Percentiles rank a stretch among this genome's conserved stretches.
Evolutionary conservation across 2,329 filamentous ascomycete species (phyloP).

Genomic region (Monascus ruber): DNA sequence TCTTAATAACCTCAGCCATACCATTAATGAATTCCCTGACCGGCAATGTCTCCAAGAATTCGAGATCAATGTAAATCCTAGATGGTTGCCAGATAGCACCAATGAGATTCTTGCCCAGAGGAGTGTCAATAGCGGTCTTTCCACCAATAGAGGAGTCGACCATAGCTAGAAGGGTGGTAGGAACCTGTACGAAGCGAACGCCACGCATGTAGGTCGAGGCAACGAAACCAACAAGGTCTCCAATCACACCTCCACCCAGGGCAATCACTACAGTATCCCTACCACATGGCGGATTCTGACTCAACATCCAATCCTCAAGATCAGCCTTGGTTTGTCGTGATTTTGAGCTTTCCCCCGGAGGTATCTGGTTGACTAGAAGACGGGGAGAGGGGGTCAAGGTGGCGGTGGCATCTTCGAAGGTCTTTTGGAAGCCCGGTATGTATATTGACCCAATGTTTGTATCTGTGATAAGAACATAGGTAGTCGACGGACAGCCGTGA

Average conservation of each 20-base stretch:
- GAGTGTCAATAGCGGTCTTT: conserved; percentile 96
- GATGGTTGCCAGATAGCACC: conserved; percentile 95
- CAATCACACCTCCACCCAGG: conserved; percentile 90
- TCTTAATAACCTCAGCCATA: conserved; percentile 98
- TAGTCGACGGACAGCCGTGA: conserved; percentile 65
- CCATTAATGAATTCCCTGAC: conserved; percentile 93
- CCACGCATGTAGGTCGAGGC: conserved; percentile 98
- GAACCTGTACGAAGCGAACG: conserved; percentile 90
- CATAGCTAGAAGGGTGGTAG: conserved; percentile 90
- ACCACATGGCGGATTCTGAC: conserved; percentile 70
- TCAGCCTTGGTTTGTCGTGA: conserved; percentile 85
- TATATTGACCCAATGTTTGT: conserved; percentile 79
- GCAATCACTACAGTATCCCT: conserved; percentile 92
- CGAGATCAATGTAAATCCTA: conserved; percentile 86
- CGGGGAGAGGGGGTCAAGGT: conserved; percentile 44
- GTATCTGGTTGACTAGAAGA: conserved; percentile 73
- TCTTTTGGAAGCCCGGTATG: conserved; percentile 60
- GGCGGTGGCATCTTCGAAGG: conserved; percentile 46
- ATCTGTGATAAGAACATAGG: conserved; percentile 93
- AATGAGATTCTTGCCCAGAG: conserved; percentile 89
- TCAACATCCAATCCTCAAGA: conserved; percentile 95
- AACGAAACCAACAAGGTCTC: conserved; percentile 95
- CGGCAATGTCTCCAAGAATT: conserved; percentile 82
- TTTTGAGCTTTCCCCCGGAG: conserved; percentile 89
- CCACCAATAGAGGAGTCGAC: conserved; percentile 97